Conservation (phyloP, 768 basidiomycete genomes). For the Naganishia friedmannii region DNA sequence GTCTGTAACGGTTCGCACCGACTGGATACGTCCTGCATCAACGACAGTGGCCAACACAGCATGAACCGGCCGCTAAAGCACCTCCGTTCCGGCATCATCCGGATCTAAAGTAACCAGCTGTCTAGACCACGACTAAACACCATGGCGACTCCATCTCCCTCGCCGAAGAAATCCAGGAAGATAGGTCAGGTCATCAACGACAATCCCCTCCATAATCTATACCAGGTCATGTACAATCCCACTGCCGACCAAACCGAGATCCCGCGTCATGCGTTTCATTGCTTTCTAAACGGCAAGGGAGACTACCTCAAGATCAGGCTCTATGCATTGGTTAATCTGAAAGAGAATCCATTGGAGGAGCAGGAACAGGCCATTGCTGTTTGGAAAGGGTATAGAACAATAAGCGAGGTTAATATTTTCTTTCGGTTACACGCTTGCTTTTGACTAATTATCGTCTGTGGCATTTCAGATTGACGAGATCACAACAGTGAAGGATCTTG, state of each 20-base stretch:
- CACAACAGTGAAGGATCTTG: background rate
- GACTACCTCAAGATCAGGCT: constrained; percentile 26
- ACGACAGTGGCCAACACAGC: background rate
- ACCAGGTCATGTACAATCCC: constrained; percentile 20
- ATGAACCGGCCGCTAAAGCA: background rate
- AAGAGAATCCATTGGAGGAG: background rate
- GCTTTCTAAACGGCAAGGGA: constrained; percentile 17
- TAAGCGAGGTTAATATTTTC: constrained; percentile 16
- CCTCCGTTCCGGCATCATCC: background rate
- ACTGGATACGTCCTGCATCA: too few relatives aligned
- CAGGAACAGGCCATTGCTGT: background rate
- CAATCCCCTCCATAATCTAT: constrained; percentile 21
- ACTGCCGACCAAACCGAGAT: background rate
- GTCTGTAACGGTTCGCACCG: too few relatives aligned
- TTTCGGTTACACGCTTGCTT: background rate
- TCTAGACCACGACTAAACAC: background rate
- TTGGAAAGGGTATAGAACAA: constrained; percentile 27
- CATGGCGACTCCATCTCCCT: background rate
- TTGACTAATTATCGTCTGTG: background rate
- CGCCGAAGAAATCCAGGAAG: background rate
- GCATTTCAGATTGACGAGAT: background rate
- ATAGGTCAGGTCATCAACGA: background rate
- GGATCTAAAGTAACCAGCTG: background rate
- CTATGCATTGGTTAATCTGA: constrained; percentile 9
- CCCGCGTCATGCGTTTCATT: constrained; percentile 6